Conservation (phyloP, 192 early-diverging fungal species). For the Coemansia sp. region DNA sequence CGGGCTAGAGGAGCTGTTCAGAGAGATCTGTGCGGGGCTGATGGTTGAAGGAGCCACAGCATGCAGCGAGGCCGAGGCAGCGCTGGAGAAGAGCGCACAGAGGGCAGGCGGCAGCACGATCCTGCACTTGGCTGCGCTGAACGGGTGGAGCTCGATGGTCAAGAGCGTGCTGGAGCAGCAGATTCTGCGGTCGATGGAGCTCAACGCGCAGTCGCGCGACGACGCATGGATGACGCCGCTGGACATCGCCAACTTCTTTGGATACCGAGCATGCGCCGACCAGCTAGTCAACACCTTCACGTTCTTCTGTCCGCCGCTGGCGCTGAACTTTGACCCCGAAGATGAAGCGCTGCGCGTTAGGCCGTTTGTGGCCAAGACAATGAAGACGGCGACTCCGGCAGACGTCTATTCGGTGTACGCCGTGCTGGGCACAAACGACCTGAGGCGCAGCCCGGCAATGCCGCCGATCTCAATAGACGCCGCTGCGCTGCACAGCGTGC, state of each 20-base stretch:
- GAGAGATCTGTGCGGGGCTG: slow-evolving; percentile 19
- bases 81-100: slow-evolving; percentile 20
- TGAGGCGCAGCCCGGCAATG: slow-evolving; percentile 19
- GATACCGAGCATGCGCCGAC: slow-evolving; percentile 43
- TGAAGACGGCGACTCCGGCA: slow-evolving; percentile 11
- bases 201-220: slow-evolving; percentile 26
- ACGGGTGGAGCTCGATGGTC: slow-evolving; percentile 27
- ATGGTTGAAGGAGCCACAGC: slow-evolving; percentile 7
- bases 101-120: slow-evolving; percentile 24
- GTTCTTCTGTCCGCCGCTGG: slow-evolving; percentile 12
- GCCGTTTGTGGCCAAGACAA: slow-evolving; percentile 5
- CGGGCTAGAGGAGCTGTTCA: slow-evolving; percentile 32
- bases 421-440: slow-evolving; percentile 45
- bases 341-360: slow-evolving; percentile 24
- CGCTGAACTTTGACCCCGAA: slow-evolving; percentile 10
- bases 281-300: slow-evolving; percentile 31
- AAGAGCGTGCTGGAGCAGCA: slow-evolving; percentile 21
- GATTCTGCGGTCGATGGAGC: slow-evolving; percentile 15
- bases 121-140: slow-evolving; percentile 48
- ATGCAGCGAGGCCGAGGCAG: slow-evolving; percentile 18
- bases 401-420: slow-evolving; percentile 35
- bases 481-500: slow-evolving; percentile 25
- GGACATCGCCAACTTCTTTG: slow-evolving; percentile 48
- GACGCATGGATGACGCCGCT: slow-evolving; percentile 37
- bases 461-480: slow-evolving; percentile 32